Evolutionary conservation across 768 basidiomycete species (phyloP), one percentile per base, ranked within the genome.

Genomic region (Fomitopsis serialis): DNA sequence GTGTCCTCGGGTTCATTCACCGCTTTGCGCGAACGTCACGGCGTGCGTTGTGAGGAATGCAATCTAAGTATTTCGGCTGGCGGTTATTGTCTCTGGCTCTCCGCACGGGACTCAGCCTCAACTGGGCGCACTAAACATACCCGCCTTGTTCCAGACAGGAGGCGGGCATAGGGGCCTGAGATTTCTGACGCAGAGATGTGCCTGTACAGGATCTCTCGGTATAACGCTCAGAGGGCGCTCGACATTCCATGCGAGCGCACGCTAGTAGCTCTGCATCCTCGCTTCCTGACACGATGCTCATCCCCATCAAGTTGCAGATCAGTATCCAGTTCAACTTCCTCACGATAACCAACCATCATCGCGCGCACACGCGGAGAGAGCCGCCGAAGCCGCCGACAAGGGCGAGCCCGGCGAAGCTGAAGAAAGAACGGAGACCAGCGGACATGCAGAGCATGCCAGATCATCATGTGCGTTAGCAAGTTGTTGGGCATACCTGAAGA

Each of bases 311-410:
- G 48, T 23, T 49, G 21, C 19, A 36, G n/a, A n/a, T 49, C 24
- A 49, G 37, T 22, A 49, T 49, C 6, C 48, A 49, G 48, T 3
- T 49, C 48, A 49, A 49, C 48, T 40, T 40, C 37, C 37, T 40
- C 37, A 40, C 37, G 4, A 40, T 40, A 15, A 40, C 37, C 19
- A 40, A 19, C 37, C 37, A 40, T 17, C 6, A 7, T 40, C 37
- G 37, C 37, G 6, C 37, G 37, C 37, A 15, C 37, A 7, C 13
- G 15, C 37, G 37, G 19, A 19, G 19, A 40, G 37, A 19, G 5
- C 15, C 19, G 7, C 37, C 37, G 37, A 40, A 40, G 37, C 37
- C 15, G 6, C n/a, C n/a, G n/a, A n/a, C n/a, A n/a, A n/a, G n/a
- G n/a, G 19, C 6, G 13, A 40, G 37, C 4, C 37, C 37, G 15